These are phyloP conservation scores for Dioscorea dumetorum DNA, from an alignment of 106 monocot genomes.

Conservation along the genomic window DNA sequence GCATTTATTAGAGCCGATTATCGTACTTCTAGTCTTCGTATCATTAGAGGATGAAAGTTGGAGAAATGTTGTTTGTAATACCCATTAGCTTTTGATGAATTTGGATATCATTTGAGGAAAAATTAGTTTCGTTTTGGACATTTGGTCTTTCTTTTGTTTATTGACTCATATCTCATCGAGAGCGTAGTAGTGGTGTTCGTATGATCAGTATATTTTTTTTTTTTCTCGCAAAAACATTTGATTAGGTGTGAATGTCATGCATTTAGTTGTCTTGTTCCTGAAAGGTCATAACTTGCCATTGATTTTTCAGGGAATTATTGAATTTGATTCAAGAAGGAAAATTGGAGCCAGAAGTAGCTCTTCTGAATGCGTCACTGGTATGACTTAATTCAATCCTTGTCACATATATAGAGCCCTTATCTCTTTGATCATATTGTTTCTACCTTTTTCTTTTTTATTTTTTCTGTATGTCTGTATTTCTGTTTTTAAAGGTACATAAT, in stretches of 20 bases:
- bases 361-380: conserved; percentile 88
- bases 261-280: neutral
- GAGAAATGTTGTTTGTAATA: no score
- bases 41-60: no score
- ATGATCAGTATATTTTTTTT: neutral
- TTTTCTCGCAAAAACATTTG: neutral
- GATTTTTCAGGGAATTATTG: conserved; percentile 67
- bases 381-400: conserved; percentile 1
- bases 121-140: no score
- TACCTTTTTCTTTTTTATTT: no score
- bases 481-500: no score
- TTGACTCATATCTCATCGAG: neutral
- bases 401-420: no score
- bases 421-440: no score
- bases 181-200: neutral
- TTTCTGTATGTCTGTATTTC: no score
- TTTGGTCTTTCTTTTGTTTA: neutral
- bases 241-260: neutral
- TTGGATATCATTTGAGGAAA: no score
- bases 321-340: conserved; percentile 63
- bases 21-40: no score
- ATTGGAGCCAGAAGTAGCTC: conserved; percentile 76
- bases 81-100: no score
- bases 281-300: neutral
- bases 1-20: no score